These are phyloP conservation scores for Tagetes patula DNA, from an alignment of 129 eudicot genomes.

Conservation along the genomic window DNA sequence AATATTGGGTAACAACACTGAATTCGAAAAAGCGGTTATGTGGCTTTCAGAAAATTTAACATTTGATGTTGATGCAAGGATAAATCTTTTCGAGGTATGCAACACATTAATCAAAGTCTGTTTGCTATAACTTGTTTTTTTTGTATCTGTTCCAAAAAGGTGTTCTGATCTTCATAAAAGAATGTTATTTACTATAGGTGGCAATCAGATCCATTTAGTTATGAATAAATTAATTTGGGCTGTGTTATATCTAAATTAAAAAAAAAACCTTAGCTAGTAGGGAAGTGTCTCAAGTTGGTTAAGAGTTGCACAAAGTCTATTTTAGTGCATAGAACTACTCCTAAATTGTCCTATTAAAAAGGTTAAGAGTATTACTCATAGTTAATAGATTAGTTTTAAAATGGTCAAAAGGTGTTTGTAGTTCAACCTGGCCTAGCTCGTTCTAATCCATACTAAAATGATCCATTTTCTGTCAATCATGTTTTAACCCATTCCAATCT, in stretches of 20 bases:
- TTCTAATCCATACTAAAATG: background rate
- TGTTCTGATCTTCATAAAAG: background rate
- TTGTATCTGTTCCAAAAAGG: slow-evolving; percentile 5
- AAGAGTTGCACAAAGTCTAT: background rate
- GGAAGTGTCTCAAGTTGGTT: background rate
- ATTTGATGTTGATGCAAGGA: slow-evolving; percentile 96
- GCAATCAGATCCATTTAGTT: background rate
- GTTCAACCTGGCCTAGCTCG: background rate
- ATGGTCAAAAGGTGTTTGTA: background rate
- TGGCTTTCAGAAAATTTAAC: slow-evolving; percentile 87
- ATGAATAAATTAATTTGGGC: background rate
- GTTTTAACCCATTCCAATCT: background rate
- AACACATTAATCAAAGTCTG: background rate
- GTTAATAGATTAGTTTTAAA: background rate
- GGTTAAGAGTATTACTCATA: background rate
- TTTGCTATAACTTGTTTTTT: slow-evolving; percentile 21
- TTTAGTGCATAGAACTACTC: background rate
- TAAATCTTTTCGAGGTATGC: slow-evolving; percentile 92
- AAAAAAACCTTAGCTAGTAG: background rate
- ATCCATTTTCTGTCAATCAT: background rate
- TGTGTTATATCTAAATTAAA: background rate
- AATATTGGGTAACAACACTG: slow-evolving; percentile 83
- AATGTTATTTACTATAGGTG: slow-evolving; percentile 14
- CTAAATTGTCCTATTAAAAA: background rate
- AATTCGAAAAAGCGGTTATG: slow-evolving; percentile 74